phyloP scores from a whole-genome alignment of 1,139 yeast genomes.

The Taphrina wiesneri region DNA sequence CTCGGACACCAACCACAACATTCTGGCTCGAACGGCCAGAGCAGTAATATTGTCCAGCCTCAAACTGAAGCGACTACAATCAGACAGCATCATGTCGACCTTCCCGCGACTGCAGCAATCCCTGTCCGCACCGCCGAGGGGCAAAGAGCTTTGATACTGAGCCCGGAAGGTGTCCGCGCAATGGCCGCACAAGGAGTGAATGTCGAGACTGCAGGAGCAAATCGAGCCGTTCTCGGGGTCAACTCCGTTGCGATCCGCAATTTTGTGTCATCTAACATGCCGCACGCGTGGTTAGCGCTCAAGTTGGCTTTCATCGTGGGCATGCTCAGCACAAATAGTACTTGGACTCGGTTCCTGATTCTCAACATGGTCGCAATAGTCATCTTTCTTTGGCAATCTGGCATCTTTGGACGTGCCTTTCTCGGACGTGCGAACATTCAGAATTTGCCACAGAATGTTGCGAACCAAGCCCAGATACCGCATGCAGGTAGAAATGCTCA shows the following conservation, averaged over 20 bases:
- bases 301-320: constrained; percentile 24
- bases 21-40: background rate
- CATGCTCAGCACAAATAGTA: constrained; percentile 19
- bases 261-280: constrained; percentile 12
- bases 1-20: background rate
- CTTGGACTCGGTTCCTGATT: constrained; percentile 21
- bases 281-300: constrained; percentile 26
- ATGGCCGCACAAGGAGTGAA: constrained; percentile 30
- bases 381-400: constrained; percentile 33
- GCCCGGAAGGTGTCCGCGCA: constrained; percentile 29
- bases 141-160: constrained; percentile 21
- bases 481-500: background rate
- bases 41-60: background rate
- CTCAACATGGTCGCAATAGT: constrained; percentile 13
- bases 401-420: constrained; percentile 6
- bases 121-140: constrained; percentile 29
- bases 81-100: constrained; percentile 27
- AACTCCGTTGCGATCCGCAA: background rate
- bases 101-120: constrained; percentile 23
- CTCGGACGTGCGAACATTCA: background rate
- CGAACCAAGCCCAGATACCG: background rate
- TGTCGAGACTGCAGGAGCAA: constrained; percentile 3
- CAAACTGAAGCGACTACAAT: background rate
- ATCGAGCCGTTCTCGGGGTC: background rate
- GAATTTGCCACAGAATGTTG: background rate